Conservation (phyloP, 345 rosid genomes). For the Mercurialis annua region DNA sequence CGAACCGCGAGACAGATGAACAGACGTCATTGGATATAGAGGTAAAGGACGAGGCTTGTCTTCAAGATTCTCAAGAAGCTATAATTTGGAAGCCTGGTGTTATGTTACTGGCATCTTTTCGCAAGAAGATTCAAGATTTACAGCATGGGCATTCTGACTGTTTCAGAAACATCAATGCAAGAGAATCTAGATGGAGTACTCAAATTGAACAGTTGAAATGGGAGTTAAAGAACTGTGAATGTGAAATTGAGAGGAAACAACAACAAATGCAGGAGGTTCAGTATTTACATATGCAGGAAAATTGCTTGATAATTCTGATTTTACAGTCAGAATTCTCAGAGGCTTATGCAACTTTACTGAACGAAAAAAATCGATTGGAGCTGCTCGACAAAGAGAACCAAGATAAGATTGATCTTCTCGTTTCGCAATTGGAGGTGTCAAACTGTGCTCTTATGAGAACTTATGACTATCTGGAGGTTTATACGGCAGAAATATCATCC, state of each 20-base stretch:
- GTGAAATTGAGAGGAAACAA: constrained; percentile 7
- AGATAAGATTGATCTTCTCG: constrained; percentile 5
- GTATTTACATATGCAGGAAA: constrained; percentile 7
- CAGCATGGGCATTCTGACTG: too few species aligned
- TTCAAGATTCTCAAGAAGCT: too few species aligned
- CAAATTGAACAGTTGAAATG: constrained; percentile 9
- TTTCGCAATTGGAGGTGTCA: constrained; percentile 5
- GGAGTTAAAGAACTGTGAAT: constrained; percentile 1
- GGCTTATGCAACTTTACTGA: neutral
- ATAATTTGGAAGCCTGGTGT: too few species aligned
- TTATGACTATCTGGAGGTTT: neutral
- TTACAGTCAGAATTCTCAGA: constrained; percentile 11
- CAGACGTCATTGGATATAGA: too few species aligned
- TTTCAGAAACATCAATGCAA: constrained; percentile 8
- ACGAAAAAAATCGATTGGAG: neutral
- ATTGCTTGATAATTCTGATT: neutral
- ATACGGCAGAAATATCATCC: neutral
- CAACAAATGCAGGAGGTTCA: constrained; percentile 10
- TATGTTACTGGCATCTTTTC: too few species aligned
- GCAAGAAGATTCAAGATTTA: too few species aligned
- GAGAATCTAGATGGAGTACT: constrained; percentile 12
- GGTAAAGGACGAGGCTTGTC: too few species aligned
- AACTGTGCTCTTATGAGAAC: constrained; percentile 1
- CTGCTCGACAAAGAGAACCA: constrained; percentile 8
- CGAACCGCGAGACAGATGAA: too few species aligned